A percentile compares a stretch with the other conserved stretches of the same genome.
Evolutionary conservation across 306 rosid genomes (phyloP).

Genomic region (Quillaja saponaria): DNA sequence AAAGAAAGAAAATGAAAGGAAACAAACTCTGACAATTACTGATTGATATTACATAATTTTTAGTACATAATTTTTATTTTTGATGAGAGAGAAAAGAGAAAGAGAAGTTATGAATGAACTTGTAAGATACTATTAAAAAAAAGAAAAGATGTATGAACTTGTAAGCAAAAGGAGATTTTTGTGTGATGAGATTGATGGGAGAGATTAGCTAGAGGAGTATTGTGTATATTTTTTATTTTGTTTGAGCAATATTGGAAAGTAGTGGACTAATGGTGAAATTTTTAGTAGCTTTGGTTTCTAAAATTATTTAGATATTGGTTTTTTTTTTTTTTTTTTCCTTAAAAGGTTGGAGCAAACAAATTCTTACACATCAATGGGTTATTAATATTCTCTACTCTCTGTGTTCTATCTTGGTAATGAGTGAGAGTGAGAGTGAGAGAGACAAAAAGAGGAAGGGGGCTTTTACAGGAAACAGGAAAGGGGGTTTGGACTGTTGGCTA

Average conservation of each 20-base stretch:
- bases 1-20: slow-evolving; percentile 21
- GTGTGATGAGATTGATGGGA: slow-evolving; percentile 71
- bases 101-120: too few species aligned
- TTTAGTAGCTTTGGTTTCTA: slow-evolving; percentile 51
- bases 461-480: slow-evolving; percentile 42
- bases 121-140: too few species aligned
- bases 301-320: slow-evolving; percentile 18
- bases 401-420: slow-evolving; percentile 18
- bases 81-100: slow-evolving; percentile 13
- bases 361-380: slow-evolving; percentile 30
- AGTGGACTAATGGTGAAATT: slow-evolving; percentile 24
- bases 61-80: slow-evolving; percentile 28
- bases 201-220: slow-evolving; percentile 36
- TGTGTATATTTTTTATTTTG: slow-evolving; percentile 25
- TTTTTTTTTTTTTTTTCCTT: too few species aligned
- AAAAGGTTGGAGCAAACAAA: slow-evolving; percentile 54
- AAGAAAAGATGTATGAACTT: slow-evolving; percentile 19
- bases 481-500: slow-evolving; percentile 35
- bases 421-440: slow-evolving; percentile 18
- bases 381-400: slow-evolving; percentile 36
- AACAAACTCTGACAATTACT: slow-evolving; percentile 37
- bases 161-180: slow-evolving; percentile 38
- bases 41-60: slow-evolving; percentile 49
- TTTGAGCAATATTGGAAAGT: slow-evolving; percentile 46
- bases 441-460: slow-evolving; percentile 37